These are phyloP conservation scores for Periconia digitata DNA, from an alignment of 2,329 filamentous ascomycete species.

Conservation along the genomic window DNA sequence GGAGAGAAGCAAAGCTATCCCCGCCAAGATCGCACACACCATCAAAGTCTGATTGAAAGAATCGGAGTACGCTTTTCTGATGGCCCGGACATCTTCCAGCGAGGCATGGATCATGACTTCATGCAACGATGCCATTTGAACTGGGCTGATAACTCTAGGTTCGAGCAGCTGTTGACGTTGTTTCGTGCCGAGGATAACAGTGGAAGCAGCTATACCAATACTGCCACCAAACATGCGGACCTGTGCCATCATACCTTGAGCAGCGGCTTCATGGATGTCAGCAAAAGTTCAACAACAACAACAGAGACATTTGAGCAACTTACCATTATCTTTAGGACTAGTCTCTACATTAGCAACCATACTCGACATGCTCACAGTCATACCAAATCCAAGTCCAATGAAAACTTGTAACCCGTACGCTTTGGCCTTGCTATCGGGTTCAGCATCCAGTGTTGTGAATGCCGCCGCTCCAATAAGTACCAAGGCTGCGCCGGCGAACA, in stretches of 20 bases:
- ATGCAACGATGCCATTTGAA: conserved; percentile 9
- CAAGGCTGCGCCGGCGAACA: background rate
- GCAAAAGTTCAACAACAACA: background rate
- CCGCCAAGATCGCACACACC: conserved; percentile 17
- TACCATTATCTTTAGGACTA: conserved; percentile 7
- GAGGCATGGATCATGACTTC: conserved; percentile 7
- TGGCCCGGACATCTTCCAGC: background rate
- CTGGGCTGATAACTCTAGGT: conserved; percentile 1
- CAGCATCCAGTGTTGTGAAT: background rate
- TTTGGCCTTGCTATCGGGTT: background rate
- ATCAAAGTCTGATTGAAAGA: conserved; percentile 19
- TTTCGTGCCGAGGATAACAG: conserved; percentile 11
- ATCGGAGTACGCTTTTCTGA: conserved; percentile 15
- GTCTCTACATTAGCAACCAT: conserved; percentile 9
- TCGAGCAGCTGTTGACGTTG: conserved; percentile 11
- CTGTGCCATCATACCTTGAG: conserved; percentile 13
- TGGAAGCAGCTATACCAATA: conserved; percentile 13
- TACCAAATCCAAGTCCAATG: background rate
- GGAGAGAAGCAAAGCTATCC: conserved; percentile 13
- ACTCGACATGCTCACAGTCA: background rate
- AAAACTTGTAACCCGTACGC: conserved; percentile 1
- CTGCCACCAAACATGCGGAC: conserved; percentile 12
- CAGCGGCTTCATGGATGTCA: conserved; percentile 2
- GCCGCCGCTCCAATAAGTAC: background rate
- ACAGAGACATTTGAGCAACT: background rate